Percentiles rank a stretch among this genome's conserved stretches.
phyloP scores from a whole-genome alignment of 805 yeast species.

The Yarrowia sp. region DNA sequence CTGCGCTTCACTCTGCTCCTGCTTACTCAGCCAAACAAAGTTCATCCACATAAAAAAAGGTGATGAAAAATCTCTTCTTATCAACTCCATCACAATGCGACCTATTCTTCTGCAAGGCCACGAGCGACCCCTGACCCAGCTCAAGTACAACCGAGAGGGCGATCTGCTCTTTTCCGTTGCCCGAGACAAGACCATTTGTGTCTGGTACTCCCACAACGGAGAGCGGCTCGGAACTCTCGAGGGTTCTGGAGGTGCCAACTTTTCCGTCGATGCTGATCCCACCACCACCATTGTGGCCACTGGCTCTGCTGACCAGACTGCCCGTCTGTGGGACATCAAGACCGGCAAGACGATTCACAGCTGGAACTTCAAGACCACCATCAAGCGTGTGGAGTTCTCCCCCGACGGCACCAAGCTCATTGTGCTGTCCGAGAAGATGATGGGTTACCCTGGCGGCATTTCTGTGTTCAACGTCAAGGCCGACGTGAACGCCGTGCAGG shows the following conservation, averaged over 20 bases:
- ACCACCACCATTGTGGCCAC: constrained; percentile 76
- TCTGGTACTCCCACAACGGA: constrained; percentile 95
- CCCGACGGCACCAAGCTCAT: constrained; percentile 73
- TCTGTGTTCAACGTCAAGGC: constrained; percentile 67
- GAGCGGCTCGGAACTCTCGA: constrained; percentile 92
- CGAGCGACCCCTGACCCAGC: constrained; percentile 97
- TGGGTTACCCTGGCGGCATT: constrained; percentile 85
- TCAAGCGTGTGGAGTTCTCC: constrained; percentile 85
- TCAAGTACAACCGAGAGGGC: constrained; percentile 94
- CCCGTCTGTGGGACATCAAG: constrained; percentile 82
- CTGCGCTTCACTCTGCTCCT: no score
- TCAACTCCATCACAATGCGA: constrained; percentile 18
- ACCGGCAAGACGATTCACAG: constrained; percentile 78
- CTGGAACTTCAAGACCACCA: constrained; percentile 83
- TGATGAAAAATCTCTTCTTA: neutral
- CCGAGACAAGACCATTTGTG: constrained; percentile 82
- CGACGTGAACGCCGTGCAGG: constrained; percentile 57
- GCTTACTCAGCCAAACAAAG: neutral
- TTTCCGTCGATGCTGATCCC: constrained; percentile 87
- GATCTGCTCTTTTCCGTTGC: constrained; percentile 91
- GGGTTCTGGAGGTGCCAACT: constrained; percentile 92
- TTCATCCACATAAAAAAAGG: neutral
- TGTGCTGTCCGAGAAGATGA: constrained; percentile 86
- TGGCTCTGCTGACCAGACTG: constrained; percentile 88
- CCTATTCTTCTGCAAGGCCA: constrained; percentile 66